These are phyloP conservation scores for Curvularia sp. DNA, from an alignment of 2,329 filamentous ascomycete genomes.

Conservation along the genomic window DNA sequence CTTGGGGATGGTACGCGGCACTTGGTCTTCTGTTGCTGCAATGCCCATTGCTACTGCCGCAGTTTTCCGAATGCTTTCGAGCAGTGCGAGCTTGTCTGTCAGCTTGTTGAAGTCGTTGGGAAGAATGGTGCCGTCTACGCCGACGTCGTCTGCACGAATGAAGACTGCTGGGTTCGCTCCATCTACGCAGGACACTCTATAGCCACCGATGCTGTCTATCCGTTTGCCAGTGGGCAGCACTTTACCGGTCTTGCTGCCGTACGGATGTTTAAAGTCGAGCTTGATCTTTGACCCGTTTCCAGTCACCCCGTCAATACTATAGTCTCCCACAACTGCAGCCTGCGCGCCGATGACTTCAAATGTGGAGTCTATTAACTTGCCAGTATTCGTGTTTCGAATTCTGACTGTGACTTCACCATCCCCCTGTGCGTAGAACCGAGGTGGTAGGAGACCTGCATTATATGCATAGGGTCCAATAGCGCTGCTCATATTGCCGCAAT, in stretches of 20 bases:
- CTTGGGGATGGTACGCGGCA: constrained; percentile 68
- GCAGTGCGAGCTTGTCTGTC: constrained; percentile 55
- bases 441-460: constrained; percentile 60
- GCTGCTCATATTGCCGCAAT: constrained; percentile 82
- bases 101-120: constrained; percentile 64
- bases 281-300: constrained; percentile 65
- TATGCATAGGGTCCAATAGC: constrained; percentile 70
- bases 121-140: constrained; percentile 59
- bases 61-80: constrained; percentile 66
- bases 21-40: constrained; percentile 53
- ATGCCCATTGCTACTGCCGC: constrained; percentile 70
- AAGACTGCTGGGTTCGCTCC: constrained; percentile 71
- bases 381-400: constrained; percentile 75
- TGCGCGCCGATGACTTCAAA: constrained; percentile 62
- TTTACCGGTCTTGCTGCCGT: constrained; percentile 68
- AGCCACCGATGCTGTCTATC: constrained; percentile 60
- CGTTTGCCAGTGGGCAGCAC: constrained; percentile 66
- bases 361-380: constrained; percentile 66
- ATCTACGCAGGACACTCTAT: constrained; percentile 66
- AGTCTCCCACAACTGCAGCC: constrained; percentile 61
- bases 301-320: constrained; percentile 69
- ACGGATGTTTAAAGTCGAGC: constrained; percentile 68
- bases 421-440: constrained; percentile 35
- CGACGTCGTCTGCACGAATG: constrained; percentile 62
- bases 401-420: constrained; percentile 58